Evolutionary conservation across 495 filamentous ascomycete genomes (phyloP).

Genomic region (Trichocladium uniseriatum): DNA sequence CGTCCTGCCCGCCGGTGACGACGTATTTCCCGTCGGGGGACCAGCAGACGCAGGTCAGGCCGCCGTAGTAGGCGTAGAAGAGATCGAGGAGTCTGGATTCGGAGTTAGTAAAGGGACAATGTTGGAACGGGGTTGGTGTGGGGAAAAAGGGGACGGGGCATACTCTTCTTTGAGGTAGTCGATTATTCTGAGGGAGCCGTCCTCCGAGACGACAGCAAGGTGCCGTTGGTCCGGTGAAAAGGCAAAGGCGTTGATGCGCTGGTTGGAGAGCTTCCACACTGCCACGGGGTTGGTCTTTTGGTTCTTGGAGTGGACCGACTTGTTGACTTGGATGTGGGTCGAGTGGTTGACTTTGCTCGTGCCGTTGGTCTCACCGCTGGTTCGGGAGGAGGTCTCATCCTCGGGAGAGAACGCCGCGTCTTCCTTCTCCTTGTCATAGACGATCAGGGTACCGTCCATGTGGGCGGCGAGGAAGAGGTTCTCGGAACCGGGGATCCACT

Average conservation of each 20-base stretch:
- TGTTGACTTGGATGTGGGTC: constrained; percentile 53
- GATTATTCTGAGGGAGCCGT: constrained; percentile 79
- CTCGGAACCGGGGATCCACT: constrained; percentile 91
- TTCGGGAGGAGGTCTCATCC: constrained; percentile 23
- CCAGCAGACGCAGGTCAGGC: constrained; percentile 88
- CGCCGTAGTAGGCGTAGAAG: constrained; percentile 87
- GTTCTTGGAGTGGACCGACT: constrained; percentile 84
- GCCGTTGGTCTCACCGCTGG: constrained; percentile 27
- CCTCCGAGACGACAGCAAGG: constrained; percentile 87
- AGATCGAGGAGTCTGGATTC: constrained; percentile 66
- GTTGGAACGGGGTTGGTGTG: not conserved
- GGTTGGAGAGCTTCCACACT: constrained; percentile 82
- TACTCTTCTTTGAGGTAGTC: constrained; percentile 88
- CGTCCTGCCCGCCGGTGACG: constrained; percentile 90
- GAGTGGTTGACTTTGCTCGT: constrained; percentile 22
- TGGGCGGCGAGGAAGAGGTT: constrained; percentile 88
- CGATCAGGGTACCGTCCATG: constrained; percentile 84
- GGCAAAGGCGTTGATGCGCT: constrained; percentile 77
- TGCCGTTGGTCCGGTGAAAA: constrained; percentile 81
- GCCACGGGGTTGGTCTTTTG: constrained; percentile 90
- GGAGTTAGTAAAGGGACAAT: not conserved
- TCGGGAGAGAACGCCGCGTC: constrained; percentile 56
- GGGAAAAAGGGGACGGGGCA: not conserved
- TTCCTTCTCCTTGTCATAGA: constrained; percentile 98
- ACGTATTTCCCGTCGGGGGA: constrained; percentile 96